Evolutionary conservation across 179 eudicot species (phyloP), one percentile per base, ranked within the genome.

Genomic region (Beta macrorhiza): DNA sequence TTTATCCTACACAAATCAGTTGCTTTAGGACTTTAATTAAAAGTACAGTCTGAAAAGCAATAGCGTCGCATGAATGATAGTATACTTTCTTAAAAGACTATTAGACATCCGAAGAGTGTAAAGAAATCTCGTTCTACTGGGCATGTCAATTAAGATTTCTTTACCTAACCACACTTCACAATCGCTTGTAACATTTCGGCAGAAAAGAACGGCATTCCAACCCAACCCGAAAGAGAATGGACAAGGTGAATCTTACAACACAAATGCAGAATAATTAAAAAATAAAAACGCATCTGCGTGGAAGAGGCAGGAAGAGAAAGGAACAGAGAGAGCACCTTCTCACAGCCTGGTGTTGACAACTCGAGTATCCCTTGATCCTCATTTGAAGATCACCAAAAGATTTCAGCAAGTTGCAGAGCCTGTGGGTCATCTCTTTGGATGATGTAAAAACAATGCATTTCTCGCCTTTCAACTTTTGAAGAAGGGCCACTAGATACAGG

Each of bases 381-480:
- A 91, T 87, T 86, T 87, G 87, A 84, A 92, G 83, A 83, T 90
- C 93, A 37, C 81, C 92, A 83, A 92, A 96, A 86, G 80, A 87
- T 32, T 91, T 91, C 73, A 94, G 89, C 82, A 96, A 83, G 78
- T 85, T 87, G 84, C 92, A 91, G 51, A 96, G 87, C 78, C 91
- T 87, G 77, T 91, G 94, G 52, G 98, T 91, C 83, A 97, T 90
- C 86, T 96, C 92, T 74, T 91, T 93, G 1, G 97, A 92, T 16
- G 99, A 94, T 61, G 99, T 94, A 87, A 96, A 96, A 62, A 96
- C 92, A 83, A 96, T 94, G 83, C 96, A 85, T 80, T 94, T 94
- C 86, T 96, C 94, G 74, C 92, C 96, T 78, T 75, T 89, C 85
- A 96, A 84, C 76, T 85, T 87, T 86, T 87, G 92, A 73, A 96